These are phyloP conservation scores for Laguncularia racemosa DNA, from an alignment of 345 rosid genomes.

Conservation along the genomic window DNA sequence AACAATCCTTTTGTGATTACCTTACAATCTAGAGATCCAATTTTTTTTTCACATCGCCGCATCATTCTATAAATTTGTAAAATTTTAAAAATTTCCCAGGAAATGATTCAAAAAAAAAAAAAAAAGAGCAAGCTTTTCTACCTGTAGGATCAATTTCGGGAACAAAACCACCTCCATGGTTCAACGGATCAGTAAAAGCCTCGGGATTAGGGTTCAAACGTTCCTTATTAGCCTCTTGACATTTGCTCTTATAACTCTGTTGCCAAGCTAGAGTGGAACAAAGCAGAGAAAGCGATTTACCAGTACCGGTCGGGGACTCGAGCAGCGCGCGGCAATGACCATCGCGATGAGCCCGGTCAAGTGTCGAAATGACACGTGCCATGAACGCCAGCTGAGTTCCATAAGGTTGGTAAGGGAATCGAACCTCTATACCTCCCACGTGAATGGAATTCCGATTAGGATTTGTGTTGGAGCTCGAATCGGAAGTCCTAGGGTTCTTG, in stretches of 20 bases:
- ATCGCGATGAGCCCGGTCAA: conserved; percentile 79
- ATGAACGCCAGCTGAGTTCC: conserved; percentile 94
- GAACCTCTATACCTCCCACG: conserved; percentile 72
- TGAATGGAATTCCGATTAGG: conserved; percentile 37
- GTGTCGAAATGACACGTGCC: conserved; percentile 86
- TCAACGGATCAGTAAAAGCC: conserved; percentile 69
- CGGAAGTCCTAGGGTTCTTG: not conserved
- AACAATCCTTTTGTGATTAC: no score
- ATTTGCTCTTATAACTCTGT: conserved; percentile 38
- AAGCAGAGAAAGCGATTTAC: conserved; percentile 92
- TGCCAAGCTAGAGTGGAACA: conserved; percentile 97
- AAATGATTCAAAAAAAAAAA: not conserved
- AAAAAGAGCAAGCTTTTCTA: conserved; percentile 24
- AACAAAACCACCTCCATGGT: conserved; percentile 80
- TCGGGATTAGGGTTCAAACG: conserved; percentile 57
- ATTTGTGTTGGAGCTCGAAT: conserved; percentile 22
- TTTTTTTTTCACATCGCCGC: no score
- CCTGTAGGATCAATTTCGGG: conserved; percentile 77
- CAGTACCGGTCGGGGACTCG: conserved; percentile 97
- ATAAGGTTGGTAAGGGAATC: conserved; percentile 90
- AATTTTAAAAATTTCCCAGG: no score
- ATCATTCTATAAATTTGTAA: not conserved
- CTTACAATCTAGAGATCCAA: no score
- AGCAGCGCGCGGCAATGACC: conserved; percentile 89
- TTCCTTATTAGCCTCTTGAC: conserved; percentile 25